Conservation (phyloP, 306 rosid species). For the Sesbania bispinosa region DNA sequence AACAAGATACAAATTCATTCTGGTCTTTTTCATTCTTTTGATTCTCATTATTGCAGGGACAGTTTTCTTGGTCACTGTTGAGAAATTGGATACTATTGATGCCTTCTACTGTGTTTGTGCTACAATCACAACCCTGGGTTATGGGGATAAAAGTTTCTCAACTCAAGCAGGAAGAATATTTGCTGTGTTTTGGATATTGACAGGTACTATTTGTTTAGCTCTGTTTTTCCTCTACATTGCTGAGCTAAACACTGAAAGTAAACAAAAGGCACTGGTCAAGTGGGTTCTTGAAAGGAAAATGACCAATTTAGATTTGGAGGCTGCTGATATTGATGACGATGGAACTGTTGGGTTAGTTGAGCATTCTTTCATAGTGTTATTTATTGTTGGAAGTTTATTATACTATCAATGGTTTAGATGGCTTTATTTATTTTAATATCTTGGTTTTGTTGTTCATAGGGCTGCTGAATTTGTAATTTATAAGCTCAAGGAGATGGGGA, state of each 20-base stretch:
- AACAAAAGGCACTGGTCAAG: conserved; percentile 40
- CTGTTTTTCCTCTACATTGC: conserved; percentile 61
- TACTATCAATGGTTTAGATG: background rate
- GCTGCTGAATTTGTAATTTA: conserved; percentile 51
- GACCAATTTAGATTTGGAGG: conserved; percentile 53
- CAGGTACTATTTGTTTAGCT: conserved; percentile 55
- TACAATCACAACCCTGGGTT: conserved; percentile 28
- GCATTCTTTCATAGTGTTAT: background rate
- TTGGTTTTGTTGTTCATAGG: conserved; percentile 24
- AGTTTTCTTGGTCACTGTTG: conserved; percentile 23
- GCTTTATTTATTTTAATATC: background rate
- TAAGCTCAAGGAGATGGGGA: conserved; percentile 67
- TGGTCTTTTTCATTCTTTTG: conserved; percentile 5
- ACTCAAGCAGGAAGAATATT: conserved; percentile 55
- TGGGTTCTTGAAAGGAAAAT: conserved; percentile 44
- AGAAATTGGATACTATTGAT: conserved; percentile 18
- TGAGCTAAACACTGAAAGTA: conserved; percentile 52
- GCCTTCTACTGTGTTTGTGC: conserved; percentile 35
- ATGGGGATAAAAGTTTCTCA: conserved; percentile 65
- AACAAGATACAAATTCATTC: conserved; percentile 17
- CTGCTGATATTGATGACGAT: conserved; percentile 58
- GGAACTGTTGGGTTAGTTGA: conserved; percentile 49
- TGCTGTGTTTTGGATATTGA: conserved; percentile 64
- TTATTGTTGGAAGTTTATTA: background rate
- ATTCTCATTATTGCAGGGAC: conserved; percentile 9